These are phyloP conservation scores for Ceratocystis cubensis DNA, from an alignment of 2,329 filamentous ascomycete genomes.

Conservation along the genomic window DNA sequence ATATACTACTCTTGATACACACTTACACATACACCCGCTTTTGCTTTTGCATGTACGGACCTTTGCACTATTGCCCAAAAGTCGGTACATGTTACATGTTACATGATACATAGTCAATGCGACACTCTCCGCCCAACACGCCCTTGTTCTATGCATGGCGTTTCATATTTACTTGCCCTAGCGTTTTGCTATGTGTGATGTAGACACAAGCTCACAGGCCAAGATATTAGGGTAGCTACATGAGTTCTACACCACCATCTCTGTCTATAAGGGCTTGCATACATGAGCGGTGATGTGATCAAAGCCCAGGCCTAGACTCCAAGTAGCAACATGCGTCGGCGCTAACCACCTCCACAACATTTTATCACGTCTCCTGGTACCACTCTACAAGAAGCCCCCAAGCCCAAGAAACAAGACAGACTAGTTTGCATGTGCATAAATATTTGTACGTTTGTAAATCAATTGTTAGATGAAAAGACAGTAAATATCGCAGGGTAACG, in stretches of 20 bases:
- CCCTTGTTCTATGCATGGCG: constrained; percentile 2
- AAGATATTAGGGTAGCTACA: background rate
- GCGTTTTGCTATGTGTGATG: background rate
- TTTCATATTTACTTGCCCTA: background rate
- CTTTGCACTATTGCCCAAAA: constrained; percentile 7
- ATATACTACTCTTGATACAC: background rate
- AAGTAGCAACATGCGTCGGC: no score
- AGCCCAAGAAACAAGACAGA: background rate
- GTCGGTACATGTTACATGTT: constrained; percentile 9
- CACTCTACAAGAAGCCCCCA: background rate
- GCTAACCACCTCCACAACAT: background rate
- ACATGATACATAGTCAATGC: background rate
- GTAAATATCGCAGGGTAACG: constrained; percentile 7
- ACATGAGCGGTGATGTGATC: no score
- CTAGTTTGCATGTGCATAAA: background rate
- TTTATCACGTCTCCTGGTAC: background rate
- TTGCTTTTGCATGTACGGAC: background rate
- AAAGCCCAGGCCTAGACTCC: no score
- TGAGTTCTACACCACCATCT: no score
- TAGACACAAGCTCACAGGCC: background rate
- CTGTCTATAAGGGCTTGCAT: no score
- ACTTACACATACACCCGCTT: background rate
- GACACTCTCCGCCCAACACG: background rate
- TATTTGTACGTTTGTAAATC: constrained; percentile 9
- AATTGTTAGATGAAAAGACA: constrained; percentile 6